phyloP scores from a whole-genome alignment of 2,329 filamentous ascomycete genomes.

The Orbilia brochopaga region DNA sequence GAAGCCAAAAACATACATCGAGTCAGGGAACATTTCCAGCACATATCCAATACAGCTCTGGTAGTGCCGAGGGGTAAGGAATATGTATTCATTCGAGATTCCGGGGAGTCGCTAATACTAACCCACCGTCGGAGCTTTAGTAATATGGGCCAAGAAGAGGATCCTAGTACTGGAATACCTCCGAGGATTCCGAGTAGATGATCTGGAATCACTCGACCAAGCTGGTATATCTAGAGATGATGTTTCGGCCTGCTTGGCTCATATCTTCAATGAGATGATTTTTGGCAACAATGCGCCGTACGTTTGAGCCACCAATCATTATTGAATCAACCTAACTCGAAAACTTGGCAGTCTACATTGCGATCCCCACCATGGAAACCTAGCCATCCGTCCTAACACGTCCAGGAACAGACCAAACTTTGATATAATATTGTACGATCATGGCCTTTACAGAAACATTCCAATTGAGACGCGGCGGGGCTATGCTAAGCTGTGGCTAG shows the following conservation, averaged over 20 bases:
- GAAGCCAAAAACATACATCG: constrained; percentile 84
- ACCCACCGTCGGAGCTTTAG: constrained; percentile 57
- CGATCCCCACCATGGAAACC: constrained; percentile 94
- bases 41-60: constrained; percentile 75
- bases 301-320: not conserved
- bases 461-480: constrained; percentile 76
- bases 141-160: constrained; percentile 84
- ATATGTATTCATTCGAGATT: not conserved
- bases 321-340: not conserved
- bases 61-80: constrained; percentile 73
- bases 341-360: constrained; percentile 70
- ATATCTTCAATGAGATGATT: constrained; percentile 99
- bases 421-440: constrained; percentile 94
- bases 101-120: not conserved
- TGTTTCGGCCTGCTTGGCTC: constrained; percentile 85
- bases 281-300: constrained; percentile 81
- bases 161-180: constrained; percentile 97
- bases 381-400: constrained; percentile 82
- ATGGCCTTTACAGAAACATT: constrained; percentile 94
- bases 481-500: constrained; percentile 97
- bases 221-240: constrained; percentile 92
- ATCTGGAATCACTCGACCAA: constrained; percentile 81
- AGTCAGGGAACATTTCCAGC: constrained; percentile 79
- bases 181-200: constrained; percentile 83
- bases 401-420: constrained; percentile 74